Evolutionary conservation across 2,329 filamentous ascomycete genomes (phyloP), one percentile per base, ranked within the genome.

Genomic region (Leptographium flavum): DNA sequence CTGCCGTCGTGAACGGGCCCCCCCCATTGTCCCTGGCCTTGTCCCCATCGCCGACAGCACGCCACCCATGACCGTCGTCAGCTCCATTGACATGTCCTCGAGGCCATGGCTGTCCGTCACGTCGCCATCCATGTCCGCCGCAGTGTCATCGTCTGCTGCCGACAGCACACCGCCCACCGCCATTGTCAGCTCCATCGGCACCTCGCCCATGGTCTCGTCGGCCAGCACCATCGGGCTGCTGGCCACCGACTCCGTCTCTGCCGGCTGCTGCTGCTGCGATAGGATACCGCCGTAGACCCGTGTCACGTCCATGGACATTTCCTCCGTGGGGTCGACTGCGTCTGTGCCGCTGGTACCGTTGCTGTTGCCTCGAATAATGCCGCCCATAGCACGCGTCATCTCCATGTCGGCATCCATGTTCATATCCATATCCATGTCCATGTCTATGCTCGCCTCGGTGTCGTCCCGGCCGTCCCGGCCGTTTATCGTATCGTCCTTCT

Each of bases 281-380:
- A 94, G 62, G 45, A 96, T 95, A 3, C 81, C 76, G 9, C 90
- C 90, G 44, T 94, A 69, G 9, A 78, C 85, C 45, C 76, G 78
- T 2, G 90, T 95, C 8, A 95, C 85, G 54, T 96, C 90, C 90
- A 96, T 95, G 21, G 86, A 92, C 70, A 93, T 80, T 33, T 88
- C 58, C 13, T 68, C 67, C 13, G n/a, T n/a, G n/a, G n/a, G n/a
- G n/a, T n/a, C n/a, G n/a, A n/a, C n/a, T n/a, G n/a, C n/a, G n/a
- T n/a, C n/a, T n/a, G n/a, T n/a, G n/a, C n/a, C n/a, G n/a, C n/a
- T n/a, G n/a, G n/a, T n/a, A n/a, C n/a, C n/a, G n/a, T n/a, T n/a
- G n/a, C n/a, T n/a, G n/a, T n/a, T n/a, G n/a, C n/a, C n/a, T n/a
- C 47, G 45, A 31, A 71, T 49, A 42, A 71, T 69, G 1, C 63